A percentile compares a stretch with the other conserved stretches of the same genome.
phyloP scores from a whole-genome alignment of 768 basidiomycete species.

The Russula earlei region DNA sequence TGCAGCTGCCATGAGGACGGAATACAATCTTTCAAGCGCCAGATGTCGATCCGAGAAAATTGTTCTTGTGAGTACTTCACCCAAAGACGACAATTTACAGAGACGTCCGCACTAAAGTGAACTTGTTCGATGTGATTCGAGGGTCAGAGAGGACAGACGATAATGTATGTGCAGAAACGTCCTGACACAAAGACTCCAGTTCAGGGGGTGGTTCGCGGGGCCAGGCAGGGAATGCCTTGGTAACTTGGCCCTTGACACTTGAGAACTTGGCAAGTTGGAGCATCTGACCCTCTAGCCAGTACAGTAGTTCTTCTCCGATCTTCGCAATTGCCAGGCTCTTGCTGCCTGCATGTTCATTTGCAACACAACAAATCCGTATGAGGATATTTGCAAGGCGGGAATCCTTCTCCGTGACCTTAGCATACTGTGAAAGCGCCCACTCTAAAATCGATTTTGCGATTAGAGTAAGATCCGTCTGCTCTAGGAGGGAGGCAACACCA shows the following conservation, averaged over 20 bases:
- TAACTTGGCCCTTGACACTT: conserved; percentile 34
- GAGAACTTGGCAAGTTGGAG: conserved; percentile 32
- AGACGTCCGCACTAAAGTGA: conserved; percentile 63
- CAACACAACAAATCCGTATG: conserved; percentile 54
- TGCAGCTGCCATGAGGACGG: conserved; percentile 46
- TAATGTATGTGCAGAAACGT: conserved; percentile 39
- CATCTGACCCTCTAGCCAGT: conserved; percentile 57
- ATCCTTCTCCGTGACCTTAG: conserved; percentile 33
- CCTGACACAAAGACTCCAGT: conserved; percentile 37
- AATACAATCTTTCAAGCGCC: conserved; percentile 75
- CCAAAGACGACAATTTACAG: conserved; percentile 36
- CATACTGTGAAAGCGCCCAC: conserved; percentile 60
- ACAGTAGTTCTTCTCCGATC: conserved; percentile 40
- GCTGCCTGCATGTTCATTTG: conserved; percentile 42
- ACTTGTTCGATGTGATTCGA: conserved; percentile 64
- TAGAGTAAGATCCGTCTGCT: conserved; percentile 56
- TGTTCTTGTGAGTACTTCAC: conserved; percentile 32
- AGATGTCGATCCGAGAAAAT: conserved; percentile 61
- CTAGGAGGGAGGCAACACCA: conserved; percentile 54
- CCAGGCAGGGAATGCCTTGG: conserved; percentile 64
- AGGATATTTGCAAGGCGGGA: conserved; percentile 54
- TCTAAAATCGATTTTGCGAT: conserved; percentile 69
- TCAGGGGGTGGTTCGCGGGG: conserved; percentile 48
- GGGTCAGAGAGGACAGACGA: conserved; percentile 48
- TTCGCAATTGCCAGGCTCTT: conserved; percentile 25